phyloP scores from a whole-genome alignment of 208 protist genomes.

The Herpetomonas samuelpessoai region DNA sequence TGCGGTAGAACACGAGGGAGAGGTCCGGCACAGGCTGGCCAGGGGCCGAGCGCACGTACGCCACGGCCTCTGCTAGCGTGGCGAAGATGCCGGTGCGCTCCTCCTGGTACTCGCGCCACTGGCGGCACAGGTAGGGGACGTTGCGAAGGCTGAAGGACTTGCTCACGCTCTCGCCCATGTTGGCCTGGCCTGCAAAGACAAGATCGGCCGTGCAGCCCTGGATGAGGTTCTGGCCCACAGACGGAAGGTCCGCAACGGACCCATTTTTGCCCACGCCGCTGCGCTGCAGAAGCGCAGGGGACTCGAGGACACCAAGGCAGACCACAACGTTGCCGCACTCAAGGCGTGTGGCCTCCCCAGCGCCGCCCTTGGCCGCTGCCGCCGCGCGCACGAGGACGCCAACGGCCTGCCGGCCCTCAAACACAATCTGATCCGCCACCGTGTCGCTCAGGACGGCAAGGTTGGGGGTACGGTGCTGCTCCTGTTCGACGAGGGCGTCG shows the following conservation, averaged over 20 bases:
- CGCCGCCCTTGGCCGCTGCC: not conserved
- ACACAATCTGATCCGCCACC: slow-evolving; percentile 29
- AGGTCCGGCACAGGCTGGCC: slow-evolving; percentile 33
- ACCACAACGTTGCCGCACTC: slow-evolving; percentile 29
- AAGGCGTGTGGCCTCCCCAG: slow-evolving; percentile 6
- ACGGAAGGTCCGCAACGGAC: slow-evolving; percentile 29
- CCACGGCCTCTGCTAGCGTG: slow-evolving; percentile 48
- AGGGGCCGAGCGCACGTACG: slow-evolving; percentile 51
- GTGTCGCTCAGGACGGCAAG: slow-evolving; percentile 33
- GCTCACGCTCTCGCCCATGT: slow-evolving; percentile 27
- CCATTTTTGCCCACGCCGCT: slow-evolving; percentile 54
- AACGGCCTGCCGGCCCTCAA: slow-evolving; percentile 15
- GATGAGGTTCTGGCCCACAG: slow-evolving; percentile 67
- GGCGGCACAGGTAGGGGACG: slow-evolving; percentile 37
- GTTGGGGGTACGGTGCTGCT: slow-evolving; percentile 27
- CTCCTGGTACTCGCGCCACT: slow-evolving; percentile 78
- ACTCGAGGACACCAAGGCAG: slow-evolving; percentile 49
- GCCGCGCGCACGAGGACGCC: slow-evolving; percentile 18
- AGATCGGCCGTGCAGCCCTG: slow-evolving; percentile 38
- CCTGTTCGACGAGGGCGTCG: slow-evolving; percentile 34
- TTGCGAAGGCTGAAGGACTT: slow-evolving; percentile 71
- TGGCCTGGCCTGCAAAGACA: slow-evolving; percentile 37
- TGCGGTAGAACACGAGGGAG: slow-evolving; percentile 58
- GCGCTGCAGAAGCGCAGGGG: slow-evolving; percentile 50
- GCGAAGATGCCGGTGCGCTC: slow-evolving; percentile 57